Conservation (phyloP, 768 basidiomycete genomes). For the Phylloporus scabripes region DNA sequence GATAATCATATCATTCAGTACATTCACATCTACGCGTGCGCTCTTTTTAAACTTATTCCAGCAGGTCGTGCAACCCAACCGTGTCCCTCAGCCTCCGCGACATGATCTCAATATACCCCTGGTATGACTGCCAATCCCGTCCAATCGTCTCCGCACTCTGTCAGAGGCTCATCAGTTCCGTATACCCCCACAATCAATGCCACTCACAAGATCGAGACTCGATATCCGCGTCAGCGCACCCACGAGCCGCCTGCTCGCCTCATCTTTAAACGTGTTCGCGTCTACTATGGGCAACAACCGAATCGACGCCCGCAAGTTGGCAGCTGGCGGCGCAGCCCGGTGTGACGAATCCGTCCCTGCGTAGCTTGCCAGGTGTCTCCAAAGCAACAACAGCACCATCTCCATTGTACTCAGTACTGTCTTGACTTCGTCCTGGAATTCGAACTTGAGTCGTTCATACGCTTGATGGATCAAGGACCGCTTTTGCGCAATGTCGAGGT, state of each 20-base stretch:
- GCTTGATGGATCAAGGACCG: constrained; percentile 59
- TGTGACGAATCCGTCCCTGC: constrained; percentile 28
- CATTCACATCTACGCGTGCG: neutral
- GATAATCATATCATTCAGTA: neutral
- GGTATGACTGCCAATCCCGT: constrained; percentile 55
- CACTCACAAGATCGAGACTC: constrained; percentile 45
- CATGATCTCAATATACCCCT: constrained; percentile 75
- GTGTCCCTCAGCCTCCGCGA: constrained; percentile 61
- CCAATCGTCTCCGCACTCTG: constrained; percentile 43
- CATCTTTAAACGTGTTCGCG: constrained; percentile 51
- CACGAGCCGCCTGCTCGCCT: constrained; percentile 50
- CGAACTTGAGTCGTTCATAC: constrained; percentile 42
- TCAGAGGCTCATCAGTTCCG: constrained; percentile 9
- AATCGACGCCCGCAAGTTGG: constrained; percentile 43
- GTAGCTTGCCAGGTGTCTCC: constrained; percentile 76
- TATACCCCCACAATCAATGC: neutral
- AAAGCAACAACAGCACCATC: constrained; percentile 73
- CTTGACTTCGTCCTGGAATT: constrained; percentile 44
- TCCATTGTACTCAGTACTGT: constrained; percentile 66
- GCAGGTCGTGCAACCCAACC: constrained; percentile 47
- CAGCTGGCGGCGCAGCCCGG: constrained; percentile 4
- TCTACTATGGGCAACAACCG: constrained; percentile 55
- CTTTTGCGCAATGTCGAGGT: constrained; percentile 65
- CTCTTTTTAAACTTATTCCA: constrained; percentile 14
- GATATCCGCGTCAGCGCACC: constrained; percentile 53